phyloP scores from a whole-genome alignment of 1,284 basidiomycete species.

The Ceraceosorus guamensis region DNA sequence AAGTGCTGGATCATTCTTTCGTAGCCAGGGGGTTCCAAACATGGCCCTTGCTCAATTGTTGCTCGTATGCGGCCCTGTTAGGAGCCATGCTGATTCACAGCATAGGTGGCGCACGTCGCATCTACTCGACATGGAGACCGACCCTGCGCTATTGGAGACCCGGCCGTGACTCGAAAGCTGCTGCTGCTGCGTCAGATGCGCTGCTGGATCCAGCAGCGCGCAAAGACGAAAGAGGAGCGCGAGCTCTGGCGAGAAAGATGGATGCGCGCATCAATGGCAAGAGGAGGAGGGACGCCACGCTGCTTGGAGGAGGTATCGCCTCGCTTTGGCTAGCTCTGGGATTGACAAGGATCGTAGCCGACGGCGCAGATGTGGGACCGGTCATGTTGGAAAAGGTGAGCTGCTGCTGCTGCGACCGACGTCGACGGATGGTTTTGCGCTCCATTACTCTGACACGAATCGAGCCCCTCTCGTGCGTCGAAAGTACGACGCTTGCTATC shows the following conservation, averaged over 20 bases:
- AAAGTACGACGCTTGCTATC: slow-evolving; percentile 7
- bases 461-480: no score
- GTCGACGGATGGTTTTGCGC: neutral
- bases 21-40: slow-evolving; percentile 18
- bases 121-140: neutral
- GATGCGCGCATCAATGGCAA: neutral
- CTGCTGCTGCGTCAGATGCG: neutral
- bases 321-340: neutral
- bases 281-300: neutral
- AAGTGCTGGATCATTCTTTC: slow-evolving; percentile 37
- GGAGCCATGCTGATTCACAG: slow-evolving; percentile 17
- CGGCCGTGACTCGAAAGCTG: neutral
- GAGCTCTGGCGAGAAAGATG: neutral
- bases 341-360: neutral
- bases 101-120: neutral
- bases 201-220: neutral
- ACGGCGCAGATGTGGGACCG: neutral
- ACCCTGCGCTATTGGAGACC: no score
- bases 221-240: neutral
- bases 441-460: neutral
- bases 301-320: neutral
- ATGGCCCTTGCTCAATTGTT: slow-evolving; percentile 2
- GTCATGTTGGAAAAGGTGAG: neutral
- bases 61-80: slow-evolving; percentile 15
- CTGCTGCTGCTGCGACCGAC: neutral